A percentile compares a stretch with the other conserved stretches of the same genome.
phyloP scores from a whole-genome alignment of 495 filamentous ascomycete genomes.

The Hypoxylon cercidicola region DNA sequence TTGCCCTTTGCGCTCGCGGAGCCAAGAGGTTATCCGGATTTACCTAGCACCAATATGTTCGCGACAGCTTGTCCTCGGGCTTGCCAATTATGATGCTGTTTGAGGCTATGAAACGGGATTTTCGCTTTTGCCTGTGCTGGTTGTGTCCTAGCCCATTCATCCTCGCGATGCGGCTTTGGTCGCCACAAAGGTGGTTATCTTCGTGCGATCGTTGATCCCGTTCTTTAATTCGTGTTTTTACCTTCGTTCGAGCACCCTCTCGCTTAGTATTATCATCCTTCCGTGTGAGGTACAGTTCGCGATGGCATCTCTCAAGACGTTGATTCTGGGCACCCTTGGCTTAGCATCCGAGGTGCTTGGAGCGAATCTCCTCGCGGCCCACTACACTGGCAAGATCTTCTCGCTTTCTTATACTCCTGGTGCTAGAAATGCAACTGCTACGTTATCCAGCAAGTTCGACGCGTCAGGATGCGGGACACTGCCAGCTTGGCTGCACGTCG shows the following conservation, averaged over 20 bases:
- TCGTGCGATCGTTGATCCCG: constrained; percentile 12
- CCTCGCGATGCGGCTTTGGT: constrained; percentile 21
- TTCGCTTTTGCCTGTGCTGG: constrained; percentile 4
- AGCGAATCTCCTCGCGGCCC: constrained; percentile 53
- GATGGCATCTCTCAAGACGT: constrained; percentile 44
- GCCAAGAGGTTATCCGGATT: constrained; percentile 20
- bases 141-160: constrained; percentile 18
- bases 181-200: constrained; percentile 33
- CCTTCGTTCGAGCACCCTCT: constrained; percentile 18
- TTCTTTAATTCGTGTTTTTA: constrained; percentile 16
- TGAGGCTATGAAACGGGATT: constrained; percentile 32
- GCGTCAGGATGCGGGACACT: constrained; percentile 48
- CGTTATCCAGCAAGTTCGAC: constrained; percentile 47
- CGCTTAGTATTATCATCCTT: constrained; percentile 12
- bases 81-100: constrained; percentile 20
- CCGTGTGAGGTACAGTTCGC: constrained; percentile 19
- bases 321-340: constrained; percentile 42
- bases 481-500: constrained; percentile 68
- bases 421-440: constrained; percentile 41
- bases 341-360: constrained; percentile 47
- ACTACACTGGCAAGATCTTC: constrained; percentile 56
- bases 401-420: constrained; percentile 45
- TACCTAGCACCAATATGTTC: constrained; percentile 36
- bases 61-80: constrained; percentile 27
- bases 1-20: constrained; percentile 49